A percentile compares a stretch with the other conserved stretches of the same genome.
phyloP scores from a whole-genome alignment of 2,329 filamentous ascomycete species.

The Cladosporium sp. region DNA sequence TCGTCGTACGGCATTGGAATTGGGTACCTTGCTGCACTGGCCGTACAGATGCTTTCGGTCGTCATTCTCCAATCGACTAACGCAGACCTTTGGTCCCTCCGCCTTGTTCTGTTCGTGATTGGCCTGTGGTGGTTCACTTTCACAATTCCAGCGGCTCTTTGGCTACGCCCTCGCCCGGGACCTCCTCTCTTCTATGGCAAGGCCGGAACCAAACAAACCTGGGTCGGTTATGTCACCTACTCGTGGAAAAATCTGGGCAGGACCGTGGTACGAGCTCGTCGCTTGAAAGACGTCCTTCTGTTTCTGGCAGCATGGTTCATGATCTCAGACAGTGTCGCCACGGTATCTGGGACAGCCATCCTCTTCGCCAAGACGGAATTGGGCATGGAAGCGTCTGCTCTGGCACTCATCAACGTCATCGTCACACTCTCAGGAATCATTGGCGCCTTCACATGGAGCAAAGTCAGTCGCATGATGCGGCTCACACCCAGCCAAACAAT shows the following conservation, averaged over 20 bases:
- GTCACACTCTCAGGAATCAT: slow-evolving; percentile 79
- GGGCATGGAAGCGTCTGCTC: slow-evolving; percentile 81
- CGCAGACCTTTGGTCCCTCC: slow-evolving; percentile 80
- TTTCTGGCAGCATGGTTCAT: slow-evolving; percentile 93
- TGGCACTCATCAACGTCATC: slow-evolving; percentile 93
- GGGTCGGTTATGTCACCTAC: slow-evolving; percentile 72
- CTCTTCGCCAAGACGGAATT: slow-evolving; percentile 93
- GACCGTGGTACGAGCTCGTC: slow-evolving; percentile 73
- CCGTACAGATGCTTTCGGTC: slow-evolving; percentile 81
- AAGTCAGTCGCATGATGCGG: slow-evolving; percentile 67
- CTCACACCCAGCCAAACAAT: slow-evolving; percentile 84
- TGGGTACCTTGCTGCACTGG: slow-evolving; percentile 82
- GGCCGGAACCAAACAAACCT: slow-evolving; percentile 42
- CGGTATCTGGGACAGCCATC: slow-evolving; percentile 90
- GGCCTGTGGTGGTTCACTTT: slow-evolving; percentile 93
- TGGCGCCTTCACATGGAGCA: slow-evolving; percentile 88
- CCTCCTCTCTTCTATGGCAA: slow-evolving; percentile 59
- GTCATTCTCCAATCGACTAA: slow-evolving; percentile 69
- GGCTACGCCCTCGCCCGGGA: slow-evolving; percentile 84
- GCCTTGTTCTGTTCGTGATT: slow-evolving; percentile 82
- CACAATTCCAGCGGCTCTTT: slow-evolving; percentile 82
- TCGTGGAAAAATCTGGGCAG: slow-evolving; percentile 85
- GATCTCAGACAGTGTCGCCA: slow-evolving; percentile 89
- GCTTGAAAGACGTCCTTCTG: slow-evolving; percentile 70
- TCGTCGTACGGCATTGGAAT: slow-evolving; percentile 92